Evolutionary conservation across 306 rosid species (phyloP), one percentile per base, ranked within the genome.

Genomic region (Cucurbita pepo): DNA sequence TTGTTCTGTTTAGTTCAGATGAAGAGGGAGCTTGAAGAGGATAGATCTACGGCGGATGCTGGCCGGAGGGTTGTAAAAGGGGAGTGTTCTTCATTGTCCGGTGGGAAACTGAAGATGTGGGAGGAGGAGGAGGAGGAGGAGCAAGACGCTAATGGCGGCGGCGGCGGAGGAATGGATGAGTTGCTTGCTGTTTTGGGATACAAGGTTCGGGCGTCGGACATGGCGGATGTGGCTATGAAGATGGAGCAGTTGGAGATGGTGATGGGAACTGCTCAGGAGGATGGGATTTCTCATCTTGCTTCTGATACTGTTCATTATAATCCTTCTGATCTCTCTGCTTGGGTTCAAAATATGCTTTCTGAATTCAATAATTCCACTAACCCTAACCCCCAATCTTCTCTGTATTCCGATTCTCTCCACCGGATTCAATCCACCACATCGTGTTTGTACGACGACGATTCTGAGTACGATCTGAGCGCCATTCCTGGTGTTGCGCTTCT

Each of bases 231-330:
- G 21, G 97, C 97, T 0, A 85, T 85, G 76, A 89, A 83, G 81
- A 86, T 92, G 0, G 95, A 92, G 76, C 89, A 88, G 72, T 79
- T 89, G 4, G 95, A 89, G 76, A 88, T 92, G 97, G 87, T 76
- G 10, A 84, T 92, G 92, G 90, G 88, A 3, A 73, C 83, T 51
- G 85, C 90, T 10, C 86, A 78, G 16, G 90, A 86, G 77, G 85
- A 86, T 52, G 91, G 88, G 53, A 83, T 88, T 78, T 88, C 87
- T 1, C 88, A 87, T 44, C 91, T 91, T 0, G 79, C 81, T 37
- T 52, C 78, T 1, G 90, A 91, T 36, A 89, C 94, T 0, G 89
- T 89, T 52, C 97, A 91, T 75, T 91, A 82, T 56, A 88, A 91
- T 71, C 97, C 97, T 0, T 52, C 97, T 3, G 91, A 91, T 87